Conservation (phyloP, 148 eudicot genomes). For the Vaccinium corymbosum region DNA sequence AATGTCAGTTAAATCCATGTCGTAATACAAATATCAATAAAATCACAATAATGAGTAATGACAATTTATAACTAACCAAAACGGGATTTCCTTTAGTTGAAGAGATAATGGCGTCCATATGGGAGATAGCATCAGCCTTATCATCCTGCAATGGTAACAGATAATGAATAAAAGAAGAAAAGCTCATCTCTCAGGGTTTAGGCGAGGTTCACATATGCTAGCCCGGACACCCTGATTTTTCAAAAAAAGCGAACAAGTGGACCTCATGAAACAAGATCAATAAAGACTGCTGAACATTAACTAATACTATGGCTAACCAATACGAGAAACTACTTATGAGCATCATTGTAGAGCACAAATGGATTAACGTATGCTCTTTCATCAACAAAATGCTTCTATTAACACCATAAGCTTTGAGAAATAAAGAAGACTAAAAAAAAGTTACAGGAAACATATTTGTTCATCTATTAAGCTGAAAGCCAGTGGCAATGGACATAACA, state of each 20-base stretch:
- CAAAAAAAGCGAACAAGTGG: neutral
- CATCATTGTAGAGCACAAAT: neutral
- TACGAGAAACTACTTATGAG: neutral
- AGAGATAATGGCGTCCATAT: conserved; percentile 26
- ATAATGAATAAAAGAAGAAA: conserved; percentile 11
- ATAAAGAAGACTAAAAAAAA: neutral
- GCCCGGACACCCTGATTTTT: neutral
- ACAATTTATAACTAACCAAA: conserved; percentile 30
- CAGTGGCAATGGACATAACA: neutral
- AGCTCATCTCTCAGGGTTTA: neutral
- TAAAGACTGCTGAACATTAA: neutral
- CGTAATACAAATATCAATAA: neutral
- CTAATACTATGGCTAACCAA: neutral
- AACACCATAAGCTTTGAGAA: neutral
- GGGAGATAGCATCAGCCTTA: conserved; percentile 37
- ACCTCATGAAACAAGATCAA: conserved; percentile 2
- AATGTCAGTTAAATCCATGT: conserved; percentile 5
- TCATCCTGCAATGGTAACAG: conserved; percentile 36
- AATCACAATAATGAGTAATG: neutral
- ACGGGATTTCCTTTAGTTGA: conserved; percentile 42
- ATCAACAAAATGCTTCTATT: neutral
- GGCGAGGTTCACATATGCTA: neutral
- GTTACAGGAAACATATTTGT: neutral
- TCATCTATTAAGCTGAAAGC: neutral
- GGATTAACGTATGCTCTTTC: neutral